Evolutionary conservation across 768 basidiomycete genomes (phyloP).

Genomic region (Grammothele lineata): DNA sequence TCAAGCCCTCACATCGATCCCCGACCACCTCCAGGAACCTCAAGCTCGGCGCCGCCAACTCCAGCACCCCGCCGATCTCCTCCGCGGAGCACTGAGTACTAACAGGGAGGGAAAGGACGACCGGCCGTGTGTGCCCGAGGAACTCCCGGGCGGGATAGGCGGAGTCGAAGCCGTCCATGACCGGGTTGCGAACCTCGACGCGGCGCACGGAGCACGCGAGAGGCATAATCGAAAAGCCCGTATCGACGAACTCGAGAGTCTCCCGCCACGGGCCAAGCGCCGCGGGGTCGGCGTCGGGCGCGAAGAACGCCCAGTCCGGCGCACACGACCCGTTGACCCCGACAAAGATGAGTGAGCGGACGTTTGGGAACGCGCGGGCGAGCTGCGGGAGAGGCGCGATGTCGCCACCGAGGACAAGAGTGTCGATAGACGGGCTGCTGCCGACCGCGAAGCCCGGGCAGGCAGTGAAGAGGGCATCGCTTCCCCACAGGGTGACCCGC

Average conservation of each 20-base stretch:
- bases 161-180: constrained; percentile 3
- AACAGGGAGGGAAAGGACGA: constrained; percentile 10
- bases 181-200: constrained; percentile 12
- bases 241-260: constrained; percentile 13
- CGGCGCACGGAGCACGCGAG: constrained; percentile 9
- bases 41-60: constrained; percentile 8
- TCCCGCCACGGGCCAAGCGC: constrained; percentile 5
- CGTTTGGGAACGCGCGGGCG: constrained; percentile 14
- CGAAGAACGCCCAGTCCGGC: constrained; percentile 11
- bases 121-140: constrained; percentile 8
- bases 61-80: constrained; percentile 7
- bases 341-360: constrained; percentile 12
- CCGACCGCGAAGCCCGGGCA: constrained; percentile 9
- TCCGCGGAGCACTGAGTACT: constrained; percentile 5
- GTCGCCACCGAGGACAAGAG: constrained; percentile 16
- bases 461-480: constrained; percentile 14
- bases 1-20: constrained; percentile 10
- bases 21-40: constrained; percentile 12
- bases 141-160: constrained; percentile 12
- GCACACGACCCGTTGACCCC: constrained; percentile 12
- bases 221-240: constrained; percentile 11
- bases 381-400: constrained; percentile 13
- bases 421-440: constrained; percentile 10
- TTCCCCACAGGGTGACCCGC: constrained; percentile 16
- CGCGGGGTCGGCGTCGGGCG: not conserved